phyloP scores from a whole-genome alignment of 345 rosid genomes.

The Citrus trifoliata region DNA sequence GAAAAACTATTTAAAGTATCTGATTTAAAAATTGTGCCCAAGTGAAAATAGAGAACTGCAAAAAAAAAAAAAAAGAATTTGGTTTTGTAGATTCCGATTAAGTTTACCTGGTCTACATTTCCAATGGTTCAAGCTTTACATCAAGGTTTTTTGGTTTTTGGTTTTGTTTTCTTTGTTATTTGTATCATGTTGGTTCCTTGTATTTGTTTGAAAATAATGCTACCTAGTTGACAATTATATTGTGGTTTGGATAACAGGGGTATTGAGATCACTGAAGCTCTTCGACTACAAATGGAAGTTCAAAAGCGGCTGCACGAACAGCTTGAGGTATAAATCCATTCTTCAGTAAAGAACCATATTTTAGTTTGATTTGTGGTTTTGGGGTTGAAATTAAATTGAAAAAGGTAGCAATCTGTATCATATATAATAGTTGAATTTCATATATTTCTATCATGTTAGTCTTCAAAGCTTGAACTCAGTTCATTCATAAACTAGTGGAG shows the following conservation, averaged over 20 bases:
- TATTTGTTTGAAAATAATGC: not conserved
- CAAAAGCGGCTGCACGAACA: conserved; percentile 92
- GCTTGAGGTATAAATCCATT: conserved; percentile 67
- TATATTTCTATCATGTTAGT: not conserved
- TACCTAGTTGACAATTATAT: not conserved
- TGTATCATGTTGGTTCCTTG: not conserved
- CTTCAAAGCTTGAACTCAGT: not conserved
- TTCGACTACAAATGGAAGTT: conserved; percentile 86
- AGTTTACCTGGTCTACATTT: not conserved
- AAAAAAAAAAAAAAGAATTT: not conserved
- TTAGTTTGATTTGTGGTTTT: not conserved
- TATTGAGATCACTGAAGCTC: conserved; percentile 74
- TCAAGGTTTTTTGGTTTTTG: not conserved
- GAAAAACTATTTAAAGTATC: not conserved
- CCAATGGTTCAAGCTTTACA: not conserved
- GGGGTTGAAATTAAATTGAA: not conserved
- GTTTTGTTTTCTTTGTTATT: too few relatives aligned
- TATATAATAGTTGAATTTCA: not conserved
- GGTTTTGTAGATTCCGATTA: not conserved
- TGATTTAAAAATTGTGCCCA: not conserved
- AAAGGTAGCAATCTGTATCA: not conserved
- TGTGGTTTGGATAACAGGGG: conserved; percentile 46
- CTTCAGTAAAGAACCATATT: not conserved
- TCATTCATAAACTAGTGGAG: not conserved
- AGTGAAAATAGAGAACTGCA: not conserved